A percentile compares a stretch with the other conserved stretches of the same genome.
Conservation (phyloP, 129 eudicot genomes). For the Gnaphalium uliginosum region DNA sequence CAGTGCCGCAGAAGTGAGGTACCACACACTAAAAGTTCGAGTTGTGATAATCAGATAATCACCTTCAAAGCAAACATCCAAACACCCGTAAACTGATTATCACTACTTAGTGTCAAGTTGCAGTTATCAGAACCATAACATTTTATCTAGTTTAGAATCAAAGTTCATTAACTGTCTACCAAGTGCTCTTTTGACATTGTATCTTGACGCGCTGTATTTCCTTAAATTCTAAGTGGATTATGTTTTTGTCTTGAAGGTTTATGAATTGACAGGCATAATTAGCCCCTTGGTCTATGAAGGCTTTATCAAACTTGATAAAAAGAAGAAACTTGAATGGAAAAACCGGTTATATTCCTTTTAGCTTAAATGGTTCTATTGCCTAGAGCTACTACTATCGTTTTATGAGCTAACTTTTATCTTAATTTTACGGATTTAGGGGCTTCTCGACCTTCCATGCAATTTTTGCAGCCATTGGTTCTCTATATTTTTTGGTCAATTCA, state of each 20-base stretch:
- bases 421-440: conserved; percentile 48
- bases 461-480: conserved; percentile 62
- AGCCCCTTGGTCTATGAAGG: conserved; percentile 53
- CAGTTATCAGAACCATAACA: background rate
- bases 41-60: background rate
- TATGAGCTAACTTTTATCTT: conserved; percentile 20
- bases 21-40: background rate
- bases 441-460: conserved; percentile 87
- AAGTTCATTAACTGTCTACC: background rate
- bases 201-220: background rate
- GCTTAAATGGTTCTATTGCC: conserved; percentile 1
- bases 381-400: background rate
- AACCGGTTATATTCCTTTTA: conserved; percentile 43
- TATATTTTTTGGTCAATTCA: conserved; percentile 60
- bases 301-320: conserved; percentile 45
- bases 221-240: conserved; percentile 20
- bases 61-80: background rate
- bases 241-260: conserved; percentile 59
- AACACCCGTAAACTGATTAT: background rate
- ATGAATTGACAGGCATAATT: conserved; percentile 59
- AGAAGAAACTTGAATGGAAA: conserved; percentile 70
- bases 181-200: background rate
- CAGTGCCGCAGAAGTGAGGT: too few relatives aligned
- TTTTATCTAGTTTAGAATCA: background rate
- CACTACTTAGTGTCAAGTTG: background rate